Percentiles rank a stretch among this genome's conserved stretches.
phyloP scores from a whole-genome alignment of 176 grass and related monocot genomes.

The Urochloa ruziziensis region DNA sequence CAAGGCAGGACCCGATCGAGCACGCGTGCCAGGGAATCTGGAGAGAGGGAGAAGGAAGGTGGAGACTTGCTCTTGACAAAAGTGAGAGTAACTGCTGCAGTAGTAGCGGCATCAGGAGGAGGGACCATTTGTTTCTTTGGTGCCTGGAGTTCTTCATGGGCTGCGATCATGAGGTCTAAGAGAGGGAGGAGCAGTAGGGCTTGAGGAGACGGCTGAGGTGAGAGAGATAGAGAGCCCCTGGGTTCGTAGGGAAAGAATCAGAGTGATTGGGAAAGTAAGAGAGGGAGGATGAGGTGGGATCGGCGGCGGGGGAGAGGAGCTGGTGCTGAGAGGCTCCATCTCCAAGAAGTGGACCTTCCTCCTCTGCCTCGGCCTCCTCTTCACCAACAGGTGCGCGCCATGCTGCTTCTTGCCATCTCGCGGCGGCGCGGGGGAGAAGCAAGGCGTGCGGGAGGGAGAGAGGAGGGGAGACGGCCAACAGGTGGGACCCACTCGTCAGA shows the following conservation, averaged over 20 bases:
- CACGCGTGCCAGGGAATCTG: constrained; percentile 33
- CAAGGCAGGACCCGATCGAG: too few species aligned
- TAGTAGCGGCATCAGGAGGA: not conserved
- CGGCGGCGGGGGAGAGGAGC: constrained; percentile 24
- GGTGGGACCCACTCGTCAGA: too few species aligned
- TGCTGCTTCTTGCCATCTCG: not conserved
- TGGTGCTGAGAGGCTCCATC: constrained; percentile 41
- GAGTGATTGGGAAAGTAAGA: not conserved
- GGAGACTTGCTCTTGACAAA: constrained; percentile 39
- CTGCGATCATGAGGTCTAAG: not conserved
- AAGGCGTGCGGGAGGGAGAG: too few species aligned
- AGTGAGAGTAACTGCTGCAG: not conserved
- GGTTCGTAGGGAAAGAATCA: not conserved
- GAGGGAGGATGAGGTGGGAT: not conserved
- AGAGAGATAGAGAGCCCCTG: not conserved
- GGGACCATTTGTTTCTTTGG: constrained; percentile 38
- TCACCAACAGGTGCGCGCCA: constrained; percentile 67
- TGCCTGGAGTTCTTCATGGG: not conserved
- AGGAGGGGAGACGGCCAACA: too few species aligned
- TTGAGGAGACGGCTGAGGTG: not conserved
- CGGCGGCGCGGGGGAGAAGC: too few species aligned
- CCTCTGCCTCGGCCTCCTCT: constrained; percentile 79
- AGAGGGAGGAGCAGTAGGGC: not conserved
- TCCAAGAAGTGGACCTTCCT: constrained; percentile 67
- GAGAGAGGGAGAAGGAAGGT: not conserved